Conservation (phyloP, 306 rosid species). For the Herpetospermum pedunculosum region DNA sequence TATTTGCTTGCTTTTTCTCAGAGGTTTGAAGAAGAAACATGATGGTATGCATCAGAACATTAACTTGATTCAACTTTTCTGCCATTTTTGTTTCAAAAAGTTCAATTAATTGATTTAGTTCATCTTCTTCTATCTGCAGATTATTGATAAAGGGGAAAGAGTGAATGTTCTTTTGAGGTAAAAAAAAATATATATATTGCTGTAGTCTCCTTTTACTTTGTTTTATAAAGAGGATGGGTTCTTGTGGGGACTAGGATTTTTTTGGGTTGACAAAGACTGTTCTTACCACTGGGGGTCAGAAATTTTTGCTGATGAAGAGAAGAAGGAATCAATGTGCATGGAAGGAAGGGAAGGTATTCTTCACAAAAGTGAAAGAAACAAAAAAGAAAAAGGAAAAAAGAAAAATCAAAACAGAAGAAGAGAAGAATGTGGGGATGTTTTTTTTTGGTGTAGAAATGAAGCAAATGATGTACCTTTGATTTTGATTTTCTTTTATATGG, state of each 20-base stretch:
- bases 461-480: conserved; percentile 4
- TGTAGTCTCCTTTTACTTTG: background rate
- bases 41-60: conserved; percentile 43
- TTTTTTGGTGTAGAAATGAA: background rate
- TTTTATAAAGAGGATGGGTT: conserved; percentile 4
- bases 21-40: conserved; percentile 71
- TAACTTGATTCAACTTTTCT: background rate
- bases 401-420: conserved; percentile 3
- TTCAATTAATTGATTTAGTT: background rate
- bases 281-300: background rate
- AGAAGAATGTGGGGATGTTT: background rate
- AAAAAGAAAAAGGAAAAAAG: background rate
- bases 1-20: conserved; percentile 61
- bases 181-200: background rate
- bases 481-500: background rate
- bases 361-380: background rate
- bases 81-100: background rate
- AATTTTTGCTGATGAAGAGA: background rate
- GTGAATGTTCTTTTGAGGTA: background rate
- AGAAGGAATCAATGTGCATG: background rate
- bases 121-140: background rate
- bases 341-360: conserved; percentile 7
- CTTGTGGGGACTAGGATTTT: conserved; percentile 3
- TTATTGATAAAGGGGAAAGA: background rate
- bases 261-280: conserved; percentile 7